phyloP scores from a whole-genome alignment of 352 stramenopile genomes.

The Globisporangium rhizosaccharum region DNA sequence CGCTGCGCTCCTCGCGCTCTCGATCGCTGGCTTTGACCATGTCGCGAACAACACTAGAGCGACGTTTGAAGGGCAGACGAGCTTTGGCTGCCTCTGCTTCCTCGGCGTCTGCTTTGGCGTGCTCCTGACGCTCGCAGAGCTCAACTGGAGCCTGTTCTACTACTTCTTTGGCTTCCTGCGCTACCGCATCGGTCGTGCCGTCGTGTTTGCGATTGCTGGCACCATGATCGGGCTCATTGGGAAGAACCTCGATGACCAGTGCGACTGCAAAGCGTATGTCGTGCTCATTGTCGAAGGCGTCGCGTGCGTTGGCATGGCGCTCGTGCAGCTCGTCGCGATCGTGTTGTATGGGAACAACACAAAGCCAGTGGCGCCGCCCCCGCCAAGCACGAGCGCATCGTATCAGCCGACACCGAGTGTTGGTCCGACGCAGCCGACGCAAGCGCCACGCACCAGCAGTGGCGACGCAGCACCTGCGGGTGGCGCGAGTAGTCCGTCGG shows the following conservation, averaged over 20 bases:
- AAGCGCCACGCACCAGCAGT: not conserved
- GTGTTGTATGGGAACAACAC: constrained; percentile 52
- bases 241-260: constrained; percentile 50
- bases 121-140: constrained; percentile 53
- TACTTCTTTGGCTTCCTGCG: constrained; percentile 81
- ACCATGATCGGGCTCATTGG: constrained; percentile 58
- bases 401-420: constrained; percentile 4
- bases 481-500: no score
- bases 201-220: constrained; percentile 50
- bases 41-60: constrained; percentile 18
- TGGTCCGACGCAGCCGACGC: constrained; percentile 5
- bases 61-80: constrained; percentile 41
- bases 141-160: constrained; percentile 61
- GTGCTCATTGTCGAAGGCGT: constrained; percentile 50
- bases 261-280: constrained; percentile 39
- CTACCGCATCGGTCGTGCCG: constrained; percentile 55
- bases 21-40: constrained; percentile 46
- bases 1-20: constrained; percentile 36
- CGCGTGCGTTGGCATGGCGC: constrained; percentile 39
- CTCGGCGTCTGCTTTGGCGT: constrained; percentile 58
- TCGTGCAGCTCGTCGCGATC: constrained; percentile 41
- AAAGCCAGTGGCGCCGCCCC: constrained; percentile 5
- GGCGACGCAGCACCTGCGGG: no score
- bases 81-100: constrained; percentile 72
- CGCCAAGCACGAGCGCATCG: not conserved